Evolutionary conservation across 306 rosid species (phyloP).

Genomic region (Vigna unguiculata): DNA sequence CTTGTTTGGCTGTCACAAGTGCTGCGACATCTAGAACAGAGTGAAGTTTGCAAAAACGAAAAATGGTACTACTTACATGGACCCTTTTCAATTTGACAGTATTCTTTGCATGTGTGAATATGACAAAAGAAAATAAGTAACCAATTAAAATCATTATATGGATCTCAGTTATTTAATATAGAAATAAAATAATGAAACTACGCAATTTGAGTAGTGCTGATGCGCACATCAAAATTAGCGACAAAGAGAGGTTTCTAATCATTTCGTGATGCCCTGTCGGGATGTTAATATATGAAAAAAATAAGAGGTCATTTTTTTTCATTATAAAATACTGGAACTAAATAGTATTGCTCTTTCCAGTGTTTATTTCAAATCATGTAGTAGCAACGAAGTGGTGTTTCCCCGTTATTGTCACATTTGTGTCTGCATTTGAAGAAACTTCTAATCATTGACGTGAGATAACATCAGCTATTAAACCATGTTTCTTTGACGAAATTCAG

Average conservation of each 20-base stretch:
- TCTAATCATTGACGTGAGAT: background rate
- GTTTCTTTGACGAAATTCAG: background rate
- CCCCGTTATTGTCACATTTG: background rate
- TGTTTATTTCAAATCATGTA: background rate
- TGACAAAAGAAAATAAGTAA: no score
- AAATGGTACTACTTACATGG: background rate
- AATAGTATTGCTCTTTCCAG: background rate
- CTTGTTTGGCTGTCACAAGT: background rate
- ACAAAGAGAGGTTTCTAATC: background rate
- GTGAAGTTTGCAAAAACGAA: background rate
- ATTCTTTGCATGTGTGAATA: background rate
- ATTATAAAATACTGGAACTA: background rate
- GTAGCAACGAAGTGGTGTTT: background rate
- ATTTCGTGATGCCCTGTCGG: background rate
- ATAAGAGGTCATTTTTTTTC: background rate
- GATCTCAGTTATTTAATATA: no score
- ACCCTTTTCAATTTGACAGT: background rate
- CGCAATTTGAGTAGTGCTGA: background rate
- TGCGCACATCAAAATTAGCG: background rate
- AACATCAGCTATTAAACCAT: background rate
- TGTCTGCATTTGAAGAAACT: background rate
- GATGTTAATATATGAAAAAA: background rate
- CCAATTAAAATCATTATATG: background rate
- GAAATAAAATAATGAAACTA: background rate
- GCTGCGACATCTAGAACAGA: background rate